Evolutionary conservation across 2,329 filamentous ascomycete species (phyloP).

Genomic region (Shiraia sp.): DNA sequence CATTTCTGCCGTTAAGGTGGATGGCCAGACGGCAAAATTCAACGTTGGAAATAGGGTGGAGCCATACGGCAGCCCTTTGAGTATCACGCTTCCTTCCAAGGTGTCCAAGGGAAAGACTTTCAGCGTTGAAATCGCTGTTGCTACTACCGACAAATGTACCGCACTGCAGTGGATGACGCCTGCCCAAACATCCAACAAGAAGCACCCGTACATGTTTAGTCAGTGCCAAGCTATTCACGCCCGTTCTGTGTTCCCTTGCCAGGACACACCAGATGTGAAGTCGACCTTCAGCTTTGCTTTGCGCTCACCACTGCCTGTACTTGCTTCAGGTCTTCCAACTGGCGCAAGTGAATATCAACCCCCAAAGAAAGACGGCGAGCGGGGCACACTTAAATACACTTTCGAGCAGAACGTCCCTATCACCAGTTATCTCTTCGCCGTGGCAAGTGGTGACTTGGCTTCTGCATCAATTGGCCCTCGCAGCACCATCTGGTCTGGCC

Average conservation of each 20-base stretch:
- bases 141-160: constrained; percentile 86
- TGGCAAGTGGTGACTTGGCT: constrained; percentile 82
- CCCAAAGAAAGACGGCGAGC: constrained; percentile 57
- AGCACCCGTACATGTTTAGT: constrained; percentile 96
- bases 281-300: constrained; percentile 92
- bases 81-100: constrained; percentile 57
- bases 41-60: constrained; percentile 69
- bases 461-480: constrained; percentile 84
- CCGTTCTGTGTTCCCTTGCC: constrained; percentile 91
- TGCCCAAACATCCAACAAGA: constrained; percentile 92
- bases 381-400: constrained; percentile 68
- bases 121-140: constrained; percentile 56
- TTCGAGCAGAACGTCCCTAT: constrained; percentile 93
- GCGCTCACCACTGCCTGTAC: constrained; percentile 82
- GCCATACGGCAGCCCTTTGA: constrained; percentile 74
- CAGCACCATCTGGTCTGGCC: constrained; percentile 82
- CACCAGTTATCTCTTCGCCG: constrained; percentile 90
- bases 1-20: constrained; percentile 71
- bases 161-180: constrained; percentile 95
- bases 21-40: constrained; percentile 69
- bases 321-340: constrained; percentile 79
- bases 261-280: constrained; percentile 97
- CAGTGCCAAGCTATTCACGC: constrained; percentile 97
- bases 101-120: constrained; percentile 53
- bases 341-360: constrained; percentile 55